A percentile compares a stretch with the other conserved stretches of the same genome.
These are phyloP conservation scores for Fallopia convolvulus DNA, from an alignment of 148 eudicot species.

Conservation along the genomic window DNA sequence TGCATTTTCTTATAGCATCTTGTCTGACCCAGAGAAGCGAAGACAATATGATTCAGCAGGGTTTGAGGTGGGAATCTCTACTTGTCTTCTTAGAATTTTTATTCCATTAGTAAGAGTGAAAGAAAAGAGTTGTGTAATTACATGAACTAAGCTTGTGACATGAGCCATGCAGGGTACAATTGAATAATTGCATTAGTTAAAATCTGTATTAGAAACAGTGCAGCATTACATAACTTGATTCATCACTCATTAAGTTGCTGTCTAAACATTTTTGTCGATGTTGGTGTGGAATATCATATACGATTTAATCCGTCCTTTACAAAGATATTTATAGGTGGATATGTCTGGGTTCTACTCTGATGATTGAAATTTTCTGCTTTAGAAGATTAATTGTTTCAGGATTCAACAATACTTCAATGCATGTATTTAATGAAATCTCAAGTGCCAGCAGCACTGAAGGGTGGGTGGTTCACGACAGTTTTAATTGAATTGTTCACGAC, in stretches of 20 bases:
- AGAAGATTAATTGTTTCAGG: not conserved
- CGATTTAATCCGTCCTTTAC: not conserved
- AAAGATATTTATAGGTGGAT: not conserved
- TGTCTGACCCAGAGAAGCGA: conserved; percentile 95
- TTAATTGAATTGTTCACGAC: not conserved
- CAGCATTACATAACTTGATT: not conserved
- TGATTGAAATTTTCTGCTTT: not conserved
- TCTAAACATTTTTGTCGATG: not conserved
- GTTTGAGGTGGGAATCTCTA: conserved; percentile 54
- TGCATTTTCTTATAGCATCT: conserved; percentile 79
- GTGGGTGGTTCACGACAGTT: not conserved
- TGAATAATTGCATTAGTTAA: not conserved
- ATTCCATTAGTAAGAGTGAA: not conserved
- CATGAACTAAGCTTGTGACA: not conserved
- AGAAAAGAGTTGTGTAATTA: not conserved
- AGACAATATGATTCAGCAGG: conserved; percentile 87
- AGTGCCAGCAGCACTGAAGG: not conserved
- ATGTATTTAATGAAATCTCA: not conserved
- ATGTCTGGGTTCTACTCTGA: not conserved
- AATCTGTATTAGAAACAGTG: not conserved
- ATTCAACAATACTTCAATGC: not conserved
- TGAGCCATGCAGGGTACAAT: not conserved
- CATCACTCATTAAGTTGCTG: not conserved
- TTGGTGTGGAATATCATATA: not conserved
- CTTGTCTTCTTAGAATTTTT: not conserved